These are phyloP conservation scores for Naganishia vishniacii DNA, from an alignment of 768 basidiomycete species.

Conservation along the genomic window DNA sequence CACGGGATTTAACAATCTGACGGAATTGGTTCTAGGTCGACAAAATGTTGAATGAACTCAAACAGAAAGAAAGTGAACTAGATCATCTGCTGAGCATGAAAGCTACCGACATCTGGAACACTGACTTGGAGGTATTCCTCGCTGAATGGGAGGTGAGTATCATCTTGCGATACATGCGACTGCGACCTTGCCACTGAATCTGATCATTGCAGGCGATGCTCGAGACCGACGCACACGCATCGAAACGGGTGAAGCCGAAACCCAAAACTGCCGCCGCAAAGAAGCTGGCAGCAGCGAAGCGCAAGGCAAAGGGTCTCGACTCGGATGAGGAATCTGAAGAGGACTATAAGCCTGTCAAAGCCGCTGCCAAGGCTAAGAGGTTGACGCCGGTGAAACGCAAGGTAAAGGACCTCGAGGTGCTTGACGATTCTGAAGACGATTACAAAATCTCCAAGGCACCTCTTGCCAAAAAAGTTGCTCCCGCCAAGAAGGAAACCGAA, in stretches of 20 bases:
- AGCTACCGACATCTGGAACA: slow-evolving; percentile 81
- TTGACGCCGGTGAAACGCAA: slow-evolving; percentile 34
- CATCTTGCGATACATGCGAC: background rate
- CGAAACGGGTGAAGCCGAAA: slow-evolving; percentile 56
- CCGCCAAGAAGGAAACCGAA: slow-evolving; percentile 42
- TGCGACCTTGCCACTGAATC: background rate
- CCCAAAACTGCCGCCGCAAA: slow-evolving; percentile 50
- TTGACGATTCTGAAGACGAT: slow-evolving; percentile 4
- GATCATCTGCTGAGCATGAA: slow-evolving; percentile 68
- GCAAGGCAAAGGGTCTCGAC: slow-evolving; percentile 48
- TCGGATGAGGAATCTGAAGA: slow-evolving; percentile 53
- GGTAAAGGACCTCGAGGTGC: slow-evolving; percentile 1
- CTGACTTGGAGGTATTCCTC: slow-evolving; percentile 77
- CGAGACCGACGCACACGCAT: slow-evolving; percentile 52
- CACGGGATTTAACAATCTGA: background rate
- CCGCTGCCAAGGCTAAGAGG: slow-evolving; percentile 46
- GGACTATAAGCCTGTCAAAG: slow-evolving; percentile 58
- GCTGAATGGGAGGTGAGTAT: slow-evolving; percentile 75
- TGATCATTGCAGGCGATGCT: slow-evolving; percentile 34
- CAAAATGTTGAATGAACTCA: slow-evolving; percentile 70
- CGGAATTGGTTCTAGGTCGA: slow-evolving; percentile 59
- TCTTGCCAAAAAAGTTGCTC: slow-evolving; percentile 43
- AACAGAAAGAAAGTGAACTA: slow-evolving; percentile 75
- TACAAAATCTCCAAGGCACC: slow-evolving; percentile 35
- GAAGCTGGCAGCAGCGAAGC: slow-evolving; percentile 55